Evolutionary conservation across 2,329 filamentous ascomycete species (phyloP).

Genomic region (Huntiella omanensis): DNA sequence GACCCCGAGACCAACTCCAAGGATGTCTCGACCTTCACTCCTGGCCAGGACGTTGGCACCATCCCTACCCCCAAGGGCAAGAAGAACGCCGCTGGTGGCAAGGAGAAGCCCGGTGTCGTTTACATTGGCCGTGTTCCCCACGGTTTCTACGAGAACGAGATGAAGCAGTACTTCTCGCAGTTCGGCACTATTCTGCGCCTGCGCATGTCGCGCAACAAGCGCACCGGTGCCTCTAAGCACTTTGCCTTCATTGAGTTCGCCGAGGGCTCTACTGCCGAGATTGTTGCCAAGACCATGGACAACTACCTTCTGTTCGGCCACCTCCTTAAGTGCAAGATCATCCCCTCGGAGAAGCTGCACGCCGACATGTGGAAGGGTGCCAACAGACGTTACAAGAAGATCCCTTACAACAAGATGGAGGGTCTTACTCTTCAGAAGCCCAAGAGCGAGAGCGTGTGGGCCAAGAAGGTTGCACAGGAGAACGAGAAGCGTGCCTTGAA

Average conservation of each 20-base stretch:
- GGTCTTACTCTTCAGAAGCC: constrained; percentile 57
- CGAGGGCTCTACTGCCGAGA: constrained; percentile 59
- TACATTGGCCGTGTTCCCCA: constrained; percentile 85
- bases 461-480: constrained; percentile 54
- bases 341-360: constrained; percentile 62
- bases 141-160: constrained; percentile 91
- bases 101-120: constrained; percentile 53
- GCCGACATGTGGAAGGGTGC: constrained; percentile 74
- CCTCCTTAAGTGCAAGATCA: constrained; percentile 69
- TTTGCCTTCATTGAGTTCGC: constrained; percentile 88
- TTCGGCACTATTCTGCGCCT: constrained; percentile 68
- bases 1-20: too few relatives aligned
- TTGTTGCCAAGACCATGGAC: constrained; percentile 91
- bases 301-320: constrained; percentile 93
- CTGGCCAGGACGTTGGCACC: constrained; percentile 32
- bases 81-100: constrained; percentile 18
- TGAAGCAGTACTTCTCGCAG: constrained; percentile 83
- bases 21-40: constrained; percentile 22
- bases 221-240: constrained; percentile 81
- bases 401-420: constrained; percentile 75
- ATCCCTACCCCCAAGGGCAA: constrained; percentile 30
- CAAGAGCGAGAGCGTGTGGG: constrained; percentile 58
- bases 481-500: constrained; percentile 48
- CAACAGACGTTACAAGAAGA: constrained; percentile 72
- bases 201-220: constrained; percentile 76